Conservation (phyloP, 192 early-diverging fungal species). For the Phlyctochytrium arcticum region DNA sequence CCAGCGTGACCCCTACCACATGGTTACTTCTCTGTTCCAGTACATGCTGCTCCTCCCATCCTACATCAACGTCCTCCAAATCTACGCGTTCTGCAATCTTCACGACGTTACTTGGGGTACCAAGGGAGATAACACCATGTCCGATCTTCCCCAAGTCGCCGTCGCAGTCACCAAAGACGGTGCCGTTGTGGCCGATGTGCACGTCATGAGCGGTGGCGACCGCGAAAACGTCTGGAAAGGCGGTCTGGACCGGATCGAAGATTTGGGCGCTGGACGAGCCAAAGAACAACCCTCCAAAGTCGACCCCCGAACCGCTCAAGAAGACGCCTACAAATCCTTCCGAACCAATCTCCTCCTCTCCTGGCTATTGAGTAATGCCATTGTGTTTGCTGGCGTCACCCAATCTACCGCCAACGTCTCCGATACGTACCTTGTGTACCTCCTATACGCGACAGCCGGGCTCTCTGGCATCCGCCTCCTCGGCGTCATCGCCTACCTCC, state of each 20-base stretch:
- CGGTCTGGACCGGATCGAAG: conserved; percentile 61
- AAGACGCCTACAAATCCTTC: conserved; percentile 42
- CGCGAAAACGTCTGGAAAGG: conserved; percentile 58
- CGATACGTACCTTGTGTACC: conserved; percentile 14
- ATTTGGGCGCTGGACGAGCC: conserved; percentile 39
- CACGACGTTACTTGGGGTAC: conserved; percentile 96
- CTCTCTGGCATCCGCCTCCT: conserved; percentile 25
- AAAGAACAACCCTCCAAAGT: conserved; percentile 34
- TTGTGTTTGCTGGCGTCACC: conserved; percentile 24
- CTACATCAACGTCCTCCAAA: conserved; percentile 86
- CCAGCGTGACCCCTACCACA: conserved; percentile 74
- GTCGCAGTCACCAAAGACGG: conserved; percentile 7
- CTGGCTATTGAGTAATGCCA: conserved; percentile 28
- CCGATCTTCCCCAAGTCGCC: conserved; percentile 25
- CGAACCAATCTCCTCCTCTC: conserved; percentile 29
- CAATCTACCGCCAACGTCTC: not conserved
- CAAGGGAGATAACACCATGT: conserved; percentile 77
- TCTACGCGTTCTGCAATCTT: conserved; percentile 70
- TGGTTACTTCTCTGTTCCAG: conserved; percentile 67
- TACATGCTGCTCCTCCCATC: conserved; percentile 77
- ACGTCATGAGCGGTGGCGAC: conserved; percentile 37
- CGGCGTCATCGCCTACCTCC: conserved; percentile 25
- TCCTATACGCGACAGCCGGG: conserved; percentile 18
- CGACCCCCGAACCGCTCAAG: conserved; percentile 1
- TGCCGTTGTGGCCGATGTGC: conserved; percentile 35